These are phyloP conservation scores for Hansenula sp. DNA, from an alignment of 1,139 yeast genomes.

Conservation along the genomic window DNA sequence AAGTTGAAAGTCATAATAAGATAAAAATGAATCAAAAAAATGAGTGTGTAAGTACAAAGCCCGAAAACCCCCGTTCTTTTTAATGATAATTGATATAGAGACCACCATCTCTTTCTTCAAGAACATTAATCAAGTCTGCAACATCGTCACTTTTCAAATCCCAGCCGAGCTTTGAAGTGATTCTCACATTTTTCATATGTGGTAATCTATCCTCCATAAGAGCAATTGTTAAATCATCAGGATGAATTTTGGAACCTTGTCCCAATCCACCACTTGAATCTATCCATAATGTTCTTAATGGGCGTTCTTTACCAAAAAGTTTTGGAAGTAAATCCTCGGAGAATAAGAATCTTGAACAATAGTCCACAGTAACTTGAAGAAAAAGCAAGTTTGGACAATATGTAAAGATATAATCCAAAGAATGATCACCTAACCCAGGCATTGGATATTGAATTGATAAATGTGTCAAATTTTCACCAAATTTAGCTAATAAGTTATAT, in stretches of 20 bases:
- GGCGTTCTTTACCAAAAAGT: conserved; percentile 29
- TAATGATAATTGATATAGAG: conserved; percentile 27
- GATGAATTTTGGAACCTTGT: conserved; percentile 74
- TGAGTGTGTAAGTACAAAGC: too few species aligned
- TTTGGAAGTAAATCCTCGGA: conserved; percentile 51
- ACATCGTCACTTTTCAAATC: conserved; percentile 70
- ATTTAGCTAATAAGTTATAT: conserved; percentile 50
- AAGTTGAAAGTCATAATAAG: background rate
- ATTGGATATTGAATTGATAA: conserved; percentile 79
- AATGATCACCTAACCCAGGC: conserved; percentile 69
- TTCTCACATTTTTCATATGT: conserved; percentile 51
- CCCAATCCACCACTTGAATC: conserved; percentile 91
- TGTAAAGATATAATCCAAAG: conserved; percentile 68
- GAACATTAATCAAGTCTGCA: conserved; percentile 45
- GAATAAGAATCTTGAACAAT: conserved; percentile 63
- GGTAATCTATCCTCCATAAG: conserved; percentile 76
- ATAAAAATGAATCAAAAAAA: background rate
- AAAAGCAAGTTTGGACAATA: conserved; percentile 69
- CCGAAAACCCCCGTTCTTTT: background rate
- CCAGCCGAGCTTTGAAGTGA: conserved; percentile 87
- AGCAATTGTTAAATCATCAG: conserved; percentile 85
- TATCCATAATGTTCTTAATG: conserved; percentile 60
- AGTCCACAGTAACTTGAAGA: conserved; percentile 75
- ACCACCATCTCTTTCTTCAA: conserved; percentile 36
- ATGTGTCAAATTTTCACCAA: conserved; percentile 61